phyloP scores from a whole-genome alignment of 441 rosid species.

The Mallotus japonicus region DNA sequence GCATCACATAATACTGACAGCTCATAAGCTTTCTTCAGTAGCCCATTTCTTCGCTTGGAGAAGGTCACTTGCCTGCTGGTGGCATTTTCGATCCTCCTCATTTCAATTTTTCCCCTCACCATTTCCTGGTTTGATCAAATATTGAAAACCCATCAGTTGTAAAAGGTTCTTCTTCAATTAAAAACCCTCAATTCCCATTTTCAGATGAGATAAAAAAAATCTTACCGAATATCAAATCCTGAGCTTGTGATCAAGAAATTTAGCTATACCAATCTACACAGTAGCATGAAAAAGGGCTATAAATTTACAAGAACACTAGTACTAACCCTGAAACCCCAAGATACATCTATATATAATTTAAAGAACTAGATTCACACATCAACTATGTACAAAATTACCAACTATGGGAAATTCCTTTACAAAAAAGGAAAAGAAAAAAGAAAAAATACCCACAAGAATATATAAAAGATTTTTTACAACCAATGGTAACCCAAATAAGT shows the following conservation, averaged over 20 bases:
- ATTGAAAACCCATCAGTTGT: conserved; percentile 17
- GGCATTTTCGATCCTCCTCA: conserved; percentile 62
- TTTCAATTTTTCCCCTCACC: conserved; percentile 72
- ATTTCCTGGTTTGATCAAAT: conserved; percentile 29
- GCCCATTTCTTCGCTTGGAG: conserved; percentile 62
- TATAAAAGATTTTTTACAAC: neutral
- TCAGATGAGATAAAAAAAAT: neutral
- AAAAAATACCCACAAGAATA: neutral
- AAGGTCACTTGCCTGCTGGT: conserved; percentile 79
- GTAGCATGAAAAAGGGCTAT: neutral
- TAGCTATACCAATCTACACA: neutral
- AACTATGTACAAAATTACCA: neutral
- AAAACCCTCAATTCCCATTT: conserved; percentile 27
- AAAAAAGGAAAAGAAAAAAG: neutral
- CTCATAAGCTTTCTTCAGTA: conserved; percentile 75
- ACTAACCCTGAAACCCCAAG: neutral
- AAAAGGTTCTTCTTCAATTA: conserved; percentile 2
- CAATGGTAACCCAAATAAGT: neutral
- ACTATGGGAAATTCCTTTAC: neutral
- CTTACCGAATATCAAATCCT: neutral
- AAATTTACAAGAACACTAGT: neutral
- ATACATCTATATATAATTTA: neutral
- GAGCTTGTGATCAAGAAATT: neutral
- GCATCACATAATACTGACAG: conserved; percentile 74
- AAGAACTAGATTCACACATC: neutral